Evolutionary conservation across 768 basidiomycete species (phyloP).

Genomic region (Galerina sulciceps): DNA sequence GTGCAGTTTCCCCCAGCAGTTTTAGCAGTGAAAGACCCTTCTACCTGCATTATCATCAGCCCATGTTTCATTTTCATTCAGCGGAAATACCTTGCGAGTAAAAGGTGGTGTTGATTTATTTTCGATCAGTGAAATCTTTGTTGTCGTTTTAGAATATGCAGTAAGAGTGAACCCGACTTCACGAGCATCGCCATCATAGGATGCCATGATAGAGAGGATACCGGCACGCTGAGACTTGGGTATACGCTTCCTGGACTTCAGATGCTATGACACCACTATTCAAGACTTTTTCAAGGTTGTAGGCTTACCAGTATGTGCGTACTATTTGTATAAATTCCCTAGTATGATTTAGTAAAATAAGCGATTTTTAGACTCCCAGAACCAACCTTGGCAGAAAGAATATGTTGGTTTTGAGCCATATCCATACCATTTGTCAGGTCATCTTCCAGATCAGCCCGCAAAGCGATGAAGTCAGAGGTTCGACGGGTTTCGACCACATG

Average conservation of each 20-base stretch:
- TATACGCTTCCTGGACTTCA: constrained; percentile 41
- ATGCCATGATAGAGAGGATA: constrained; percentile 57
- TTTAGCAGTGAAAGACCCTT: constrained; percentile 64
- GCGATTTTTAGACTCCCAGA: not conserved
- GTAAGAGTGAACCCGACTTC: constrained; percentile 73
- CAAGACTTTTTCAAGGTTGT: not conserved
- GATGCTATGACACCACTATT: not conserved
- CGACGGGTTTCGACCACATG: constrained; percentile 69
- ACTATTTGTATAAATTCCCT: constrained; percentile 60
- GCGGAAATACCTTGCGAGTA: constrained; percentile 36
- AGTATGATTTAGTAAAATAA: not conserved
- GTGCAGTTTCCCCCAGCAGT: constrained; percentile 87
- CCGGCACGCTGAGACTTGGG: constrained; percentile 38
- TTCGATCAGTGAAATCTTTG: constrained; percentile 52
- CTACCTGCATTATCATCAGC: constrained; percentile 43
- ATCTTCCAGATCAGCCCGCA: constrained; percentile 58
- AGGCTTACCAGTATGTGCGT: constrained; percentile 48
- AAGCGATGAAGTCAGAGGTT: constrained; percentile 68
- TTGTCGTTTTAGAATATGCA: constrained; percentile 49
- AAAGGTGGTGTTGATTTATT: constrained; percentile 40
- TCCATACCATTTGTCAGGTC: constrained; percentile 27
- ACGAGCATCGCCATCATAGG: constrained; percentile 68
- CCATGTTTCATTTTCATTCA: not conserved
- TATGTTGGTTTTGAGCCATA: constrained; percentile 29
- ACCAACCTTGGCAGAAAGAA: constrained; percentile 43